Evolutionary conservation across 352 stramenopile species (phyloP), one percentile per base, ranked within the genome.

Genomic region (Phytophthora pisi): DNA sequence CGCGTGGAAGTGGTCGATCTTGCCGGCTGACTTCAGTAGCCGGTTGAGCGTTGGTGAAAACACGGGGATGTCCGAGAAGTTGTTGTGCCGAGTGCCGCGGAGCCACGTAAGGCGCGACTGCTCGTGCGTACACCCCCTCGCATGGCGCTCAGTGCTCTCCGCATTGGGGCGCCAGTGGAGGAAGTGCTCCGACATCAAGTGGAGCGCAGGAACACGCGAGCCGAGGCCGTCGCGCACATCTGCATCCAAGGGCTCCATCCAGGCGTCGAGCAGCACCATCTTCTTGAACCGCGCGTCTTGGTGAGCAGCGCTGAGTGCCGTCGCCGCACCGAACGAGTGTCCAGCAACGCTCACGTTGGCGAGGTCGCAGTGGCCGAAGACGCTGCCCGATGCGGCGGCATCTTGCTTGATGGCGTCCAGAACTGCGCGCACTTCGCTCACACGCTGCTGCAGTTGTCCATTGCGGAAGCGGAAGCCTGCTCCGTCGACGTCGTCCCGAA

Each of bases 171-270:
- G 66, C 84, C 84, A 92, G 40, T 77, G 43, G 31, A 68, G 57
- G 40, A 89, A 92, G 20, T 90, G 81, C 60, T 92, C 79, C 30
- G 84, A 92, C 52, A 86, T 74, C 26, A 92, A 18, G 51, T 90
- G 82, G 49, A 89, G 67, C 57, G 86, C 75, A 18, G 81, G 81
- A 18, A 81, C 57, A 42, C 66, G 70, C 2, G 60, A 24, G 3
- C 79, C 81, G 9, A 86, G 57, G 9, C 82, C 79, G 8, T 66
- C 38, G 28, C 73, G 59, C 23, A 82, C 75, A 8, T 78, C 56
- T 13, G 72, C 63, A 38, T 80, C 77, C 23, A 92, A 43, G 0
- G 84, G 84, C 54, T 88, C 78, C 80, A 92, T 89, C 84, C 84
- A 92, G 38, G 72, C 69, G 61, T 92, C 84, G 23, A 92, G 55